These are phyloP conservation scores for Linnemannia schmuckeri DNA, from an alignment of 192 early-diverging fungal genomes.

Conservation along the genomic window DNA sequence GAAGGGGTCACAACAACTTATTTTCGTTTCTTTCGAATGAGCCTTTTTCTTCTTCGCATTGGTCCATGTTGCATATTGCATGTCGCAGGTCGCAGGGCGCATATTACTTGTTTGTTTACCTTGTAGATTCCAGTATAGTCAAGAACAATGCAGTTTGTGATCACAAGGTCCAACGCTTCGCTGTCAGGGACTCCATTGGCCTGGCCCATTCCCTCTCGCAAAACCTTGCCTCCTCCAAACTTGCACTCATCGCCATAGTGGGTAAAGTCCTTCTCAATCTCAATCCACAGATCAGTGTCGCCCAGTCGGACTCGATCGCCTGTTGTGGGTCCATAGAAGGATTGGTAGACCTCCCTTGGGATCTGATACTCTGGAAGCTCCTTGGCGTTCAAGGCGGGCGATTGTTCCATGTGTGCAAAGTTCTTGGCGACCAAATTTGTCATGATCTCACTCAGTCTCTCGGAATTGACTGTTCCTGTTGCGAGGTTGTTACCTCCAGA, in stretches of 20 bases:
- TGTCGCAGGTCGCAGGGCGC: not conserved
- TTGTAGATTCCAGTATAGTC: slow-evolving; percentile 97
- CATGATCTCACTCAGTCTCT: slow-evolving; percentile 64
- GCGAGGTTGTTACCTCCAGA: slow-evolving; percentile 90
- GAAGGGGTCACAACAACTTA: not conserved
- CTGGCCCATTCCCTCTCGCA: slow-evolving; percentile 98
- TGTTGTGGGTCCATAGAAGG: slow-evolving; percentile 93
- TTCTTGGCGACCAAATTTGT: slow-evolving; percentile 60
- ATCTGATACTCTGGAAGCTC: slow-evolving; percentile 72
- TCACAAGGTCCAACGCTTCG: slow-evolving; percentile 92
- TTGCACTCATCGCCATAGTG: slow-evolving; percentile 96
- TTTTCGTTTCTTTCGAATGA: too few species aligned
- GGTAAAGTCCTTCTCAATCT: slow-evolving; percentile 92
- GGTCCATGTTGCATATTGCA: not conserved
- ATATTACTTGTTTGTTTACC: slow-evolving; percentile 50
- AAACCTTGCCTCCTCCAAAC: slow-evolving; percentile 96
- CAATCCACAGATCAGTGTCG: slow-evolving; percentile 86
- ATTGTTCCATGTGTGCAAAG: slow-evolving; percentile 75
- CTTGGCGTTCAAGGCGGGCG: slow-evolving; percentile 60
- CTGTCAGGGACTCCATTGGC: slow-evolving; percentile 69
- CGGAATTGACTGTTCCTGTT: slow-evolving; percentile 75
- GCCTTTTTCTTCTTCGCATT: too few species aligned
- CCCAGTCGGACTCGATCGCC: slow-evolving; percentile 92
- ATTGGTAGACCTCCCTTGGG: slow-evolving; percentile 86
- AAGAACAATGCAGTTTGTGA: slow-evolving; percentile 93